Evolutionary conservation across 163 green algal species (phyloP).

Genomic region (Scenedesmus sp.): DNA sequence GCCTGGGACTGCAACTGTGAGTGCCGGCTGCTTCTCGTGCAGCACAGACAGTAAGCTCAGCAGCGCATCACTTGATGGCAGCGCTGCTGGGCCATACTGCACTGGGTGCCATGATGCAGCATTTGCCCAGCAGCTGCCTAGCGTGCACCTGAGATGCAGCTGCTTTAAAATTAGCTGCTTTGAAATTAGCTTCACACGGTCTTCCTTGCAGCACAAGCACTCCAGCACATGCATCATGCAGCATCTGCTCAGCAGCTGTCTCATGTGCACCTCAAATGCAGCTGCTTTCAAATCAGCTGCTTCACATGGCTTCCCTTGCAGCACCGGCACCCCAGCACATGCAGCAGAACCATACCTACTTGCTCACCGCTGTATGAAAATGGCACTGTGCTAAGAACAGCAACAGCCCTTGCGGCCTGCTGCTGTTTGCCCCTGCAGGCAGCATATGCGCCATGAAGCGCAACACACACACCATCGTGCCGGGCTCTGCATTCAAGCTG

Average conservation of each 20-base stretch:
- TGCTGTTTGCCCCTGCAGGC: slow-evolving; percentile 7
- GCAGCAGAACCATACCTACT: no score
- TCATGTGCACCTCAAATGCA: no score
- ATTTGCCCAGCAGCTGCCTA: background rate
- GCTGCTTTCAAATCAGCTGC: no score
- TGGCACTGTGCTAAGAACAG: background rate
- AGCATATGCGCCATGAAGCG: slow-evolving; percentile 64
- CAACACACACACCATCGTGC: slow-evolving; percentile 57
- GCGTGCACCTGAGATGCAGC: no score
- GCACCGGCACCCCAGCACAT: no score
- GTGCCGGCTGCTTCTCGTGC: background rate
- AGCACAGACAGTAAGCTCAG: no score
- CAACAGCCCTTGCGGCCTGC: background rate
- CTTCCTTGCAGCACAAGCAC: no score
- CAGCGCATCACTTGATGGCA: background rate
- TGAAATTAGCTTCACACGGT: no score
- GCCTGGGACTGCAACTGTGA: slow-evolving; percentile 61
- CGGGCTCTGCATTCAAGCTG: slow-evolving; percentile 39
- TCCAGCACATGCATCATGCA: background rate
- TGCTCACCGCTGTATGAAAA: background rate
- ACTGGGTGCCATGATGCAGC: background rate
- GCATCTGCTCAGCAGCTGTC: background rate
- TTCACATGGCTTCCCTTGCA: no score
- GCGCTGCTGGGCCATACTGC: background rate
- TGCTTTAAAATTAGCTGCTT: no score